Evolutionary conservation across 768 basidiomycete species (phyloP).

Genomic region (Naematelia aurantialba): DNA sequence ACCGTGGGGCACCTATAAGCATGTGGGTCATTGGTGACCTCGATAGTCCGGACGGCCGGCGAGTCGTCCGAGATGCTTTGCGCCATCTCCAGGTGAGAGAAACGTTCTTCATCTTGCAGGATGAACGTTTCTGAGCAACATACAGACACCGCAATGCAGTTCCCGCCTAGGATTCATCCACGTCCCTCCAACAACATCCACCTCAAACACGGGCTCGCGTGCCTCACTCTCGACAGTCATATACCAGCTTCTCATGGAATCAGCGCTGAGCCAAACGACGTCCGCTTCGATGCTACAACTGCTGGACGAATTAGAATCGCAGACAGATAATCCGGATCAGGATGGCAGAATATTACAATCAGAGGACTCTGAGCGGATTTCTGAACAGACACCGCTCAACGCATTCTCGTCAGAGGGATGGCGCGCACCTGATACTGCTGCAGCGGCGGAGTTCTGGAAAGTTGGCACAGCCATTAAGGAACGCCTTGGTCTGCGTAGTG

Average conservation of each 20-base stretch:
- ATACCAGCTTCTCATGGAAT: slow-evolving; percentile 33
- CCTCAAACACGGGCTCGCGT: slow-evolving; percentile 43
- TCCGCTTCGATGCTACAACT: slow-evolving; percentile 34
- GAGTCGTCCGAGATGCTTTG: slow-evolving; percentile 65
- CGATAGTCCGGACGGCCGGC: slow-evolving; percentile 60
- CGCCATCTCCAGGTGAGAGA: slow-evolving; percentile 59
- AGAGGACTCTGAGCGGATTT: background rate
- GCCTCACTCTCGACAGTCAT: slow-evolving; percentile 44
- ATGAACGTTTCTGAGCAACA: too few species aligned
- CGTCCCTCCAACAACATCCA: slow-evolving; percentile 56
- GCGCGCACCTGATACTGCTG: slow-evolving; percentile 23
- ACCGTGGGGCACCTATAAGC: slow-evolving; percentile 40
- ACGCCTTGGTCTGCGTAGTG: slow-evolving; percentile 61
- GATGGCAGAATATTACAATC: background rate
- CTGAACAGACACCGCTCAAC: slow-evolving; percentile 19
- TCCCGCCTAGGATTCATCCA: slow-evolving; percentile 72
- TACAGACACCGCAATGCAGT: slow-evolving; percentile 25
- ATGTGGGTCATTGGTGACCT: slow-evolving; percentile 72
- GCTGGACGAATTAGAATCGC: slow-evolving; percentile 30
- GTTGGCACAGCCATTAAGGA: slow-evolving; percentile 52
- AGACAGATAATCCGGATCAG: slow-evolving; percentile 19
- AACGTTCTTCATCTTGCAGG: background rate
- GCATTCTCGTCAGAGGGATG: slow-evolving; percentile 23
- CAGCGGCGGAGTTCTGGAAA: slow-evolving; percentile 42
- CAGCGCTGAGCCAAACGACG: slow-evolving; percentile 19